phyloP scores from a whole-genome alignment of 345 rosid genomes.

The Rhizophora mangle region DNA sequence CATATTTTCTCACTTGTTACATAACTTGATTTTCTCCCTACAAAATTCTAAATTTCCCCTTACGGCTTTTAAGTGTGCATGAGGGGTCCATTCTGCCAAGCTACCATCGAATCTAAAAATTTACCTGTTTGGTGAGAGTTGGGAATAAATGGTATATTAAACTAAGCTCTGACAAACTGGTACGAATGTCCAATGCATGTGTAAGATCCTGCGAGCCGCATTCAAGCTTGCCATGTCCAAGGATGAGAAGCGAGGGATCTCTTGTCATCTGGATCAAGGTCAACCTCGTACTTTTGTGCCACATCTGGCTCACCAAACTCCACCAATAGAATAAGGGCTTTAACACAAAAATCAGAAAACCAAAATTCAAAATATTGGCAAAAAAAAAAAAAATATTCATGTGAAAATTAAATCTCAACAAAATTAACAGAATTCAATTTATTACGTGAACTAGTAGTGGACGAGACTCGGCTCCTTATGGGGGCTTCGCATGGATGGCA shows the following conservation, averaged over 20 bases:
- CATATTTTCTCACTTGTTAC: too few relatives aligned
- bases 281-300: constrained; percentile 8
- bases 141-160: too few relatives aligned
- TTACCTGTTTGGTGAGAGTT: too few relatives aligned
- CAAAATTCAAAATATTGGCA: not conserved
- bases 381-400: too few relatives aligned
- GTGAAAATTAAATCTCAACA: not conserved
- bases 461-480: constrained; percentile 9
- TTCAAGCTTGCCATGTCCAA: not conserved
- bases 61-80: too few relatives aligned
- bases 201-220: constrained; percentile 1
- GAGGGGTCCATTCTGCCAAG: too few relatives aligned
- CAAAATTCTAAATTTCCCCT: too few relatives aligned
- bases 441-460: constrained; percentile 18
- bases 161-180: not conserved
- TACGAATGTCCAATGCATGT: not conserved
- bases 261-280: constrained; percentile 14
- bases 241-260: not conserved
- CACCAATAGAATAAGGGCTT: constrained; percentile 14
- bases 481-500: constrained; percentile 19
- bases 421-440: not conserved
- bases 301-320: constrained; percentile 14
- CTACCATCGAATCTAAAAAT: too few relatives aligned
- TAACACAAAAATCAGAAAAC: not conserved
- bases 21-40: too few relatives aligned